Conservation (phyloP, 2,329 filamentous ascomycete genomes). For the Trichoderma brevicompactum region DNA sequence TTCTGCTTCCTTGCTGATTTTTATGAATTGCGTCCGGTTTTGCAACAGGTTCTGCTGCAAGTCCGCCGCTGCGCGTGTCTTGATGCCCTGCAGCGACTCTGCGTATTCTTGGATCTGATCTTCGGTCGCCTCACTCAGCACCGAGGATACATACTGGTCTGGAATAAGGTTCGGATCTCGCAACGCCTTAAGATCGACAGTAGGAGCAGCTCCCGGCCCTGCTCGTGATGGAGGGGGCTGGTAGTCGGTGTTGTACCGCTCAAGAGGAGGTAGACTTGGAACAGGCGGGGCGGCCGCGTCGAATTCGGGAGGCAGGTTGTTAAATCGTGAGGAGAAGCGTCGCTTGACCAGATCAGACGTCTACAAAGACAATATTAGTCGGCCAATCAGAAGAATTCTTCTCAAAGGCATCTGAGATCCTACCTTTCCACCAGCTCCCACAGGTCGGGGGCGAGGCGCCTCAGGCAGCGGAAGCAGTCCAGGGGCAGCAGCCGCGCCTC, state of each 20-base stretch:
- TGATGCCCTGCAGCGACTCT: constrained; percentile 73
- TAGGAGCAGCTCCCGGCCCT: constrained; percentile 60
- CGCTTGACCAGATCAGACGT: constrained; percentile 87
- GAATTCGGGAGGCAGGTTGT: constrained; percentile 72
- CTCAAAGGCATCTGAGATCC: constrained; percentile 23
- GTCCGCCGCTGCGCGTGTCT: constrained; percentile 77
- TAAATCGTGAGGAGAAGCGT: constrained; percentile 91
- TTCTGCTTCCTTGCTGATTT: constrained; percentile 98
- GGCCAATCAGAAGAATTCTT: neutral
- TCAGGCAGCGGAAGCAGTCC: constrained; percentile 32
- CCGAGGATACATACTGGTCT: constrained; percentile 75
- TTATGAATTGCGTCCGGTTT: constrained; percentile 97
- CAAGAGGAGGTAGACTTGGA: constrained; percentile 61
- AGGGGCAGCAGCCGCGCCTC: constrained; percentile 5
- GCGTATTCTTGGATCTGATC: constrained; percentile 86
- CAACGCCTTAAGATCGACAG: constrained; percentile 76
- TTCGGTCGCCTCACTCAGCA: constrained; percentile 84
- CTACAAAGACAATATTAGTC: constrained; percentile 40
- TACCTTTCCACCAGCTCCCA: constrained; percentile 61
- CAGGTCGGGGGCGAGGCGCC: constrained; percentile 49
- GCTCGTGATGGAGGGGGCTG: constrained; percentile 59
- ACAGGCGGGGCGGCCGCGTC: constrained; percentile 72
- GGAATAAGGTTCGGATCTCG: constrained; percentile 77
- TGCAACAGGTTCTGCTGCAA: constrained; percentile 95
- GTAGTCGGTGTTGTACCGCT: constrained; percentile 60